Evolutionary conservation across 352 stramenopile species (phyloP), one percentile per base, ranked within the genome.

Genomic region (Globisporangium nunn): DNA sequence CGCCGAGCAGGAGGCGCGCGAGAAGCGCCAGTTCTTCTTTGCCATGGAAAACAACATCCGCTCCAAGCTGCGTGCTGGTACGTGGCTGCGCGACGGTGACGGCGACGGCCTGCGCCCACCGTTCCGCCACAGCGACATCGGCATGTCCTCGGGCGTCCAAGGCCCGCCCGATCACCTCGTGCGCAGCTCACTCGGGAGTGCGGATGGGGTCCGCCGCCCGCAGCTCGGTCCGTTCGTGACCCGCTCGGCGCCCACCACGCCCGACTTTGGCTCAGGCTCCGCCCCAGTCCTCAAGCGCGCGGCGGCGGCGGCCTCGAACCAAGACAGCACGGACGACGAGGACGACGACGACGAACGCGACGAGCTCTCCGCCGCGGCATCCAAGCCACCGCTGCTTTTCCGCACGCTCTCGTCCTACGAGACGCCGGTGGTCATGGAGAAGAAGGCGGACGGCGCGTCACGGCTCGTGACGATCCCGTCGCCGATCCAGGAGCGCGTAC

Each of bases 11-110:
- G 88, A 97, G 56, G 87, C 83, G 47, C 74, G 66, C 31, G 81
- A 91, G 53, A 85, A 85, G 52, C 72, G 71, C 14, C 72, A 95
- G 41, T 98, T 99, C 66, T 99, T 98, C 75, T 75, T 79, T 0
- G 80, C 91, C 37, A 99, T 99, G 95, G 95, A 99, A 69, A 74
- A 81, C 44, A 99, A 99, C 71, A 98, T 99, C 62, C 87, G 86
- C 8, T 70, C 96, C 14, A 89, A 96, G 54, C 67, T 88, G 23
- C 75, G 69, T 10, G 64, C 78, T 7, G 81, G 81, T n/a, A 75
- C 74, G 39, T 91, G 82, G 69, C 72, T 82, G 4, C 69, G 74
- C 45, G 75, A 62, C 18, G 62, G 64, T 53, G 37, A 67, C 41
- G 72, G 14, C 37, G 51, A 70, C 55, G 59, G 64, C 7, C 50